Evolutionary conservation across 2,329 filamentous ascomycete genomes (phyloP).

Genomic region (Neonectria neomacrospora): DNA sequence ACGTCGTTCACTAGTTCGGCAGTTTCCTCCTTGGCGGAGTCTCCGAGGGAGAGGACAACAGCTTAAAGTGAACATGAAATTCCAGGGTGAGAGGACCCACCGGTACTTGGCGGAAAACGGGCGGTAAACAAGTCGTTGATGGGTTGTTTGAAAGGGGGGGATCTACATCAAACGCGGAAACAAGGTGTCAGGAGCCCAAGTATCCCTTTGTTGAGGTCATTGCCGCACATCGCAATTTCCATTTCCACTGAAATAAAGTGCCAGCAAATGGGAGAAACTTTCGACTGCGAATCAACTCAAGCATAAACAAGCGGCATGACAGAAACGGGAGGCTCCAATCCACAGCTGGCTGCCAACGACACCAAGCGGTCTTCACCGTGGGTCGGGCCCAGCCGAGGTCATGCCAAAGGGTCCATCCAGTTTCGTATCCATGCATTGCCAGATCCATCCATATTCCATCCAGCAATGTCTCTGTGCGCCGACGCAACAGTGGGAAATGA

Average conservation of each 20-base stretch:
- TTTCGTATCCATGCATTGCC: neutral
- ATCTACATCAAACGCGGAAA: neutral
- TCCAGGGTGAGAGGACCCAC: neutral
- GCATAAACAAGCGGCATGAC: neutral
- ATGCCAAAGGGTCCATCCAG: constrained; percentile 2
- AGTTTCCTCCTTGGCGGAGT: constrained; percentile 11
- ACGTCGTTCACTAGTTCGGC: neutral
- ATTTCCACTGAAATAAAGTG: neutral
- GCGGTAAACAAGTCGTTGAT: neutral
- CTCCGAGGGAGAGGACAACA: neutral
- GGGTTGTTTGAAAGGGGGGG: constrained; percentile 6
- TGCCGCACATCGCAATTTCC: neutral
- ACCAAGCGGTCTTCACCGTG: constrained; percentile 1
- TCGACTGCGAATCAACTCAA: neutral
- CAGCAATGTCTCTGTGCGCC: neutral
- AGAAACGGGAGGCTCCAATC: neutral
- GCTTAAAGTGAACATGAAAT: neutral
- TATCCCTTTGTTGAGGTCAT: neutral
- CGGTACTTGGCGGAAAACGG: neutral
- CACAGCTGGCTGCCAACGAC: neutral
- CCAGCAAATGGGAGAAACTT: too few species aligned
- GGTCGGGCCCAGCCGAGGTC: constrained; percentile 9
- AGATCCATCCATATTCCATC: neutral
- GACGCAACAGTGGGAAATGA: neutral
- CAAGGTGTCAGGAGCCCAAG: neutral